Base-by-base conservation (phyloP, 352 stramenopile genomes). In the Phytophthora fragariae region DNA sequence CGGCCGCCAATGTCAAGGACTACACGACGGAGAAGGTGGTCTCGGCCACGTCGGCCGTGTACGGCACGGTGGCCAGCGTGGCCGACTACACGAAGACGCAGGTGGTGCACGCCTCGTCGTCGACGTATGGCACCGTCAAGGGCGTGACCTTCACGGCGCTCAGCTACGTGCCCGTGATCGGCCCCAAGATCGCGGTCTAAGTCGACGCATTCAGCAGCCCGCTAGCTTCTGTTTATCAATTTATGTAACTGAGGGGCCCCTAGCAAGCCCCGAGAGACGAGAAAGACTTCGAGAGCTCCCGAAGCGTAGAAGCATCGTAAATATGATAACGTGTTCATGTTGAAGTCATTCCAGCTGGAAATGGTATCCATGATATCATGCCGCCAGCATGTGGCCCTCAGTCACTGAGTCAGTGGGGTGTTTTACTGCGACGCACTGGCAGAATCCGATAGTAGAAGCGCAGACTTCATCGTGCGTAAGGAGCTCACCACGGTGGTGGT, bases 81-180 rank as follows among this genome's bases (percentile, higher is more conserved):
- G 86, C 82, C 39, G 81, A 93, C 71, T 92, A 91, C 71, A 85
- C 83, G 62, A 88, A 82, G 53, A 88, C 76, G 46, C 81, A 90
- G 57, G 85, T 92, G 46, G 77, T 88, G 57, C 83, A 86, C 59
- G 86, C 83, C 41, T 92, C 86, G 53, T 93, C 86, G 61, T 90
- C 86, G 19, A 87, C 83, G 1, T 90, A 84, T 57, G 82, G 82
- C 31, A 89, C 76, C 5, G 79, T 89, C 27, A 81, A 80, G 60
- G 84, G 79, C 14, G 81, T 77, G 5, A 90, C 82, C 5, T 76
- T 85, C 31, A 85, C 84, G 61, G 73, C 84, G 19, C 72, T 85
- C 39, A 90, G 84, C 66, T 81, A 92, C 60, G 73, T 93, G 44
- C 86, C 86, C 27, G 76, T 88, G 57, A 75, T 92, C 46, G 85